Conservation (phyloP, 2,329 filamentous ascomycete genomes). For the Xylaria sp. region DNA sequence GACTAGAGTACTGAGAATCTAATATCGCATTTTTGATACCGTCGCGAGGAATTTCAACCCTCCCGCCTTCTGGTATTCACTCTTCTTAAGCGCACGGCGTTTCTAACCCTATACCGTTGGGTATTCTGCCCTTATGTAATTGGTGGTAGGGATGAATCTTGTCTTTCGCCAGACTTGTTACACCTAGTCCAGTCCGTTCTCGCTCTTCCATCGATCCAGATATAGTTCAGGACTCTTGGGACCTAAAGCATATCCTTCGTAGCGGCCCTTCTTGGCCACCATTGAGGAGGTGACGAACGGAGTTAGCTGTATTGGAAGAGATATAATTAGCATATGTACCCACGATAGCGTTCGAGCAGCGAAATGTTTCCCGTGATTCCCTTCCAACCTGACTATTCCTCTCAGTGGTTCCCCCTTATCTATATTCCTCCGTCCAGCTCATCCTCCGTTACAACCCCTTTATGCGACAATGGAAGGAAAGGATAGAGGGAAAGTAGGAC, state of each 20-base stretch:
- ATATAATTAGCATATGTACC: constrained; percentile 19
- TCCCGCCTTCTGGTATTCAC: not conserved
- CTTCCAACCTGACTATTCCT: not conserved
- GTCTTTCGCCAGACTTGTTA: not conserved
- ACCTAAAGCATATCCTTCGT: constrained; percentile 62
- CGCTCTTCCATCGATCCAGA: constrained; percentile 72
- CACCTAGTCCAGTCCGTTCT: constrained; percentile 69
- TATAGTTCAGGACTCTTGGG: constrained; percentile 71
- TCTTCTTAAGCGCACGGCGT: not conserved
- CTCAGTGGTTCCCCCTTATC: not conserved
- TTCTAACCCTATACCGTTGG: not conserved
- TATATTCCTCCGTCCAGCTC: not conserved
- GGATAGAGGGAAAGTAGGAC: constrained; percentile 35
- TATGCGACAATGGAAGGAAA: no score
- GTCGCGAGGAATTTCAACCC: not conserved
- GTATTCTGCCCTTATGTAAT: not conserved
- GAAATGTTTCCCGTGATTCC: not conserved
- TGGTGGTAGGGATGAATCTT: not conserved
- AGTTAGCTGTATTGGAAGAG: constrained; percentile 67
- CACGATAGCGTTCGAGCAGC: not conserved
- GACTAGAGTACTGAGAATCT: not conserved
- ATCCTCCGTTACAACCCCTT: not conserved
- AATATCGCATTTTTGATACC: not conserved
- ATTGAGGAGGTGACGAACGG: constrained; percentile 78
- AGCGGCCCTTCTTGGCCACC: constrained; percentile 62